phyloP scores from a whole-genome alignment of 129 eudicot genomes.

The Erigeron canadensis region DNA sequence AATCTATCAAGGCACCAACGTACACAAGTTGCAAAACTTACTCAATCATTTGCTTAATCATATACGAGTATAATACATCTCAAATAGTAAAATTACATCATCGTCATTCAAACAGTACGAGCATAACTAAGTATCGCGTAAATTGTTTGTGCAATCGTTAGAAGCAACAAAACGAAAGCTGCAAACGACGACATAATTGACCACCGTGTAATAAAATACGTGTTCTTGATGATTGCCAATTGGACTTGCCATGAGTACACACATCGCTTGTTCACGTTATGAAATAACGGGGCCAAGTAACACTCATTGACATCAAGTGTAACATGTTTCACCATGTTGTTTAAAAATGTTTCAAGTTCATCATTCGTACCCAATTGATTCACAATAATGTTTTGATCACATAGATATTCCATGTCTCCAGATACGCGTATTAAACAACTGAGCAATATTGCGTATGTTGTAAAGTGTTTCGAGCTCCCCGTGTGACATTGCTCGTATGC shows the following conservation, averaged over 20 bases:
- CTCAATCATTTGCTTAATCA: too few species aligned
- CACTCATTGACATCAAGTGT: constrained; percentile 56
- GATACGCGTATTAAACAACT: constrained; percentile 65
- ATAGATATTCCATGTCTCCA: constrained; percentile 51
- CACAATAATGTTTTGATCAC: constrained; percentile 63
- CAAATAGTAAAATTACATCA: too few species aligned
- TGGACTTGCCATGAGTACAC: constrained; percentile 60
- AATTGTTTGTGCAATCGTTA: constrained; percentile 58
- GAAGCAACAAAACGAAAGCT: constrained; percentile 52
- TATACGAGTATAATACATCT: too few species aligned
- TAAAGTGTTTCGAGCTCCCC: constrained; percentile 56
- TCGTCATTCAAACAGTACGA: constrained; percentile 24
- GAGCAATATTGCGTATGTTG: constrained; percentile 64
- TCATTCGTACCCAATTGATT: constrained; percentile 71
- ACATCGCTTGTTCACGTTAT: constrained; percentile 54
- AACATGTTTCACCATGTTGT: constrained; percentile 71
- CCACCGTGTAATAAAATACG: constrained; percentile 78
- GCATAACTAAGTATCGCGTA: constrained; percentile 50
- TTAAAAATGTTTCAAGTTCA: constrained; percentile 59
- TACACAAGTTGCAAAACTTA: too few species aligned
- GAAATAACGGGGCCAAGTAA: constrained; percentile 53
- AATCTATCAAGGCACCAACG: too few species aligned
- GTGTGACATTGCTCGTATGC: constrained; percentile 79
- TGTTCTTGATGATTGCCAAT: constrained; percentile 67
- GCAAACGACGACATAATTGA: constrained; percentile 74